phyloP scores from a whole-genome alignment of 305 asterid species.

The Fraxinus angustifolia region DNA sequence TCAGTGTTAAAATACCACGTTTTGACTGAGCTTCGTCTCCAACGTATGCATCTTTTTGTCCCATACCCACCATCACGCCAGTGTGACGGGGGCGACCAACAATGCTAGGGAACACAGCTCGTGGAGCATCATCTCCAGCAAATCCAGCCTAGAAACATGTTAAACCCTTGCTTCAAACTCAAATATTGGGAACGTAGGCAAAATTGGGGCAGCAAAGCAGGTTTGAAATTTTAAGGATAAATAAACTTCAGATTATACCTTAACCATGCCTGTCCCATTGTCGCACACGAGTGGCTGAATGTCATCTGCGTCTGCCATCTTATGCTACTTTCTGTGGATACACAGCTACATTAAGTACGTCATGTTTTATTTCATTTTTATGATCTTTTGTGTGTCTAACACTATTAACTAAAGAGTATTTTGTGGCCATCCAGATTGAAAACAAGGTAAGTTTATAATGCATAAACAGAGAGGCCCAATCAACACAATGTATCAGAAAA shows the following conservation, averaged over 20 bases:
- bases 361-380: neutral
- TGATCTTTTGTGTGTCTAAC: neutral
- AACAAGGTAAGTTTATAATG: neutral
- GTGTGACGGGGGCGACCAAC: constrained; percentile 66
- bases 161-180: neutral
- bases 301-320: neutral
- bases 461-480: neutral
- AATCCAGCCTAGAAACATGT: constrained; percentile 46
- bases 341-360: neutral
- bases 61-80: constrained; percentile 69
- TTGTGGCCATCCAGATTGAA: neutral
- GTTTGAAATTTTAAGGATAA: neutral
- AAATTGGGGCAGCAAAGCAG: neutral
- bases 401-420: neutral
- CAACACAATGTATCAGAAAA: neutral
- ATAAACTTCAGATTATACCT: neutral
- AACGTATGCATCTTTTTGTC: constrained; percentile 62
- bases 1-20: constrained; percentile 53
- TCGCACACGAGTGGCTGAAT: neutral
- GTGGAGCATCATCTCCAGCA: constrained; percentile 70
- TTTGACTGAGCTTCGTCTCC: constrained; percentile 68
- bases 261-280: neutral
- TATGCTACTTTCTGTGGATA: neutral
- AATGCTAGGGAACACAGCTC: constrained; percentile 67
- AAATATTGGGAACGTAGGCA: neutral